phyloP scores from a whole-genome alignment of 306 rosid genomes.

The Lagenaria siceraria region DNA sequence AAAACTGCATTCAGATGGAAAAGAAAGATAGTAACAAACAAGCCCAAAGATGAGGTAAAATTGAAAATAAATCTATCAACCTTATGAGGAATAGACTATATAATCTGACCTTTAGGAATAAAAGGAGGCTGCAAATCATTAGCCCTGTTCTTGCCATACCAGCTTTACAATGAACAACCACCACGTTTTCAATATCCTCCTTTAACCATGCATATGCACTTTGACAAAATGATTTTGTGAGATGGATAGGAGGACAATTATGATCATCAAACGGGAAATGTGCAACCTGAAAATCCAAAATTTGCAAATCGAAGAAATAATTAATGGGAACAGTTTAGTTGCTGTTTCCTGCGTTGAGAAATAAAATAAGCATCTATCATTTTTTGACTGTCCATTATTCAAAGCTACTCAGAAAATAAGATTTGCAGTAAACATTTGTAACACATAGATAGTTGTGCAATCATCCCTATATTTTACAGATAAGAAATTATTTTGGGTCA shows the following conservation, averaged over 20 bases:
- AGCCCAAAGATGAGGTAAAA: background rate
- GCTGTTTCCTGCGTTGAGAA: background rate
- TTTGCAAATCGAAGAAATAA: slow-evolving; percentile 9
- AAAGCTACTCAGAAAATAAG: background rate
- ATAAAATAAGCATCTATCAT: slow-evolving; percentile 8
- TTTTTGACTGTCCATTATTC: background rate
- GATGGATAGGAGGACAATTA: slow-evolving; percentile 84
- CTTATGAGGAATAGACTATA: slow-evolving; percentile 9
- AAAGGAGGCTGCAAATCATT: slow-evolving; percentile 90
- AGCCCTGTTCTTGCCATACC: slow-evolving; percentile 96
- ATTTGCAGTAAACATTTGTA: background rate
- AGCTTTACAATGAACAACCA: slow-evolving; percentile 96
- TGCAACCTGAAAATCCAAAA: slow-evolving; percentile 61
- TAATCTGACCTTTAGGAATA: slow-evolving; percentile 62
- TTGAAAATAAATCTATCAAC: background rate
- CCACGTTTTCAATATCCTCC: slow-evolving; percentile 88
- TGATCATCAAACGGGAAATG: slow-evolving; percentile 90
- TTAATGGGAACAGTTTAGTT: background rate
- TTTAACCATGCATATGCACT: slow-evolving; percentile 91
- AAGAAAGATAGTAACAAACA: slow-evolving; percentile 1
- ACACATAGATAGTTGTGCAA: background rate
- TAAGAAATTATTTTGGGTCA: background rate
- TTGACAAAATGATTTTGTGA: slow-evolving; percentile 73
- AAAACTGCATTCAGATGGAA: slow-evolving; percentile 47
- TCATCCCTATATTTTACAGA: background rate